A percentile compares a stretch with the other conserved stretches of the same genome.
Evolutionary conservation across 352 stramenopile species (phyloP).

Genomic region (Phytophthora litchii): DNA sequence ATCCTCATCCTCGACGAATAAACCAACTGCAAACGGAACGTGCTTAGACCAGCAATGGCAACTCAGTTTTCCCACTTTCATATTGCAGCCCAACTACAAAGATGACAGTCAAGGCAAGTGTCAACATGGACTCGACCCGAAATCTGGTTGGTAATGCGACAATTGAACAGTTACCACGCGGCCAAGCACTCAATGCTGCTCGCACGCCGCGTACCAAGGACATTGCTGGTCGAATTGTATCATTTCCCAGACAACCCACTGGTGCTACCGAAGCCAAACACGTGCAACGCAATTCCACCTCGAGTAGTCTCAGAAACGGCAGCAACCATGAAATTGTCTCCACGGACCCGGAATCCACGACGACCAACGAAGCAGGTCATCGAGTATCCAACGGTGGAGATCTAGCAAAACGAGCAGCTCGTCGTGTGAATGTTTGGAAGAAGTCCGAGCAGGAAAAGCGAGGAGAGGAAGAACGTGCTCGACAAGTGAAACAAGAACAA

Average conservation of each 20-base stretch:
- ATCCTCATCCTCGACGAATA: background rate
- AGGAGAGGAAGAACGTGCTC: constrained; percentile 48
- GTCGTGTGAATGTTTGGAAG: constrained; percentile 61
- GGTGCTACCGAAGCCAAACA: background rate
- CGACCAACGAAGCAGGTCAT: background rate
- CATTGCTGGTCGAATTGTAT: background rate
- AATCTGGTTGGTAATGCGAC: background rate
- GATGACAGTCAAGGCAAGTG: constrained; percentile 23
- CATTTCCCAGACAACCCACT: constrained; percentile 8
- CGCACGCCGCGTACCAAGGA: constrained; percentile 34
- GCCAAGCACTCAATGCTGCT: constrained; percentile 54
- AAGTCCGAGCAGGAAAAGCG: constrained; percentile 61
- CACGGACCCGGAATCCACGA: background rate
- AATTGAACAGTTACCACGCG: constrained; percentile 49
- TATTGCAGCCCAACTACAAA: constrained; percentile 10
- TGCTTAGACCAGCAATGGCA: background rate
- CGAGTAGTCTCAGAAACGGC: background rate
- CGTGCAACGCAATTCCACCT: background rate
- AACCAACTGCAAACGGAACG: too few species aligned
- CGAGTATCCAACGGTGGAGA: constrained; percentile 21
- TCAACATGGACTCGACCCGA: background rate
- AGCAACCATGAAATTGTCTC: constrained; percentile 6
- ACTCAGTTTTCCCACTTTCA: constrained; percentile 10
- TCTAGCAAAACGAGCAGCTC: constrained; percentile 50
- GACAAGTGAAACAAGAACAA: constrained; percentile 46